Conservation (phyloP, 306 rosid species). For the Quercus parvula region DNA sequence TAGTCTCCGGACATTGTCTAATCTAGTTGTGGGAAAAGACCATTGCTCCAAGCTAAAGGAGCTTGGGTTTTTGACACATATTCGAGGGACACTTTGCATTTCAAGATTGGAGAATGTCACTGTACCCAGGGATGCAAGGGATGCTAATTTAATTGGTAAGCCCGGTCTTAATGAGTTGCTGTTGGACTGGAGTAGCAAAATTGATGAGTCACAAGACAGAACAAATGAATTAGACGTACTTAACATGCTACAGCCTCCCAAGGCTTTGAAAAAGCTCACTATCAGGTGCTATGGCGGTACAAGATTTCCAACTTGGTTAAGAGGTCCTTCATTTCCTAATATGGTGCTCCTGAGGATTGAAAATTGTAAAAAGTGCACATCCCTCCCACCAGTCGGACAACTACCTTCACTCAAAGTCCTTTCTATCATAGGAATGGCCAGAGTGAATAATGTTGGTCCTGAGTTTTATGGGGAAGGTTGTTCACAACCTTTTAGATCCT, state of each 20-base stretch:
- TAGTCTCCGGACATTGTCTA: not conserved
- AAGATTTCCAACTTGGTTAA: conserved; percentile 1
- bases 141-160: not conserved
- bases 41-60: not conserved
- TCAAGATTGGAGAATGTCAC: conserved; percentile 7
- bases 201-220: not conserved
- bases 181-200: not conserved
- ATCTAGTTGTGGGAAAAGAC: not conserved
- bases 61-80: not conserved
- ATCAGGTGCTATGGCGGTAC: not conserved
- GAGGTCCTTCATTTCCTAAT: not conserved
- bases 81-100: not conserved
- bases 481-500: not conserved
- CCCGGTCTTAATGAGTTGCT: not conserved
- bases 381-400: not conserved
- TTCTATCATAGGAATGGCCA: not conserved
- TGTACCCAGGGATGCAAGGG: not conserved
- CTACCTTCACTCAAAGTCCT: not conserved
- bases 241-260: not conserved
- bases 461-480: conserved; percentile 9
- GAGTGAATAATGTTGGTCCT: not conserved
- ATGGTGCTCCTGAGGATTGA: not conserved
- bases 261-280: not conserved
- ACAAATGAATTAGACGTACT: not conserved
- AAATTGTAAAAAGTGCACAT: not conserved